Conservation (phyloP, 257 asterid genomes). For the Scutellaria galericulata region DNA sequence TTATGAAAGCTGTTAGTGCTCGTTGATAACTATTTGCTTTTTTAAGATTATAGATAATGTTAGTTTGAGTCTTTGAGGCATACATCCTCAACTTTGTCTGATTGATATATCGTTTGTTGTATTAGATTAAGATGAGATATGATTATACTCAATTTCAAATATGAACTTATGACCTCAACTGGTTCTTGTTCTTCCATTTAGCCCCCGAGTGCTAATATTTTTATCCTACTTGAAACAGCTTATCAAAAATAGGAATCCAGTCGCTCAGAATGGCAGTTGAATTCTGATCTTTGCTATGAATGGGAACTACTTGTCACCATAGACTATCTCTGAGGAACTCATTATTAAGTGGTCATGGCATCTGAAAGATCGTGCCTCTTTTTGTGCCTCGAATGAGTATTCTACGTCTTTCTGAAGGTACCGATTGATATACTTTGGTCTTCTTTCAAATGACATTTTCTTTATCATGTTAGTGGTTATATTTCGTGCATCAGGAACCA, state of each 20-base stretch:
- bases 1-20: neutral
- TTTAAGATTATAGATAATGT: neutral
- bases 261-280: conserved; percentile 54
- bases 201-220: conserved; percentile 14
- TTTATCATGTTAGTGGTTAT: neutral
- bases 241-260: conserved; percentile 64
- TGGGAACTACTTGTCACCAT: conserved; percentile 31
- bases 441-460: conserved; percentile 10
- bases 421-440: conserved; percentile 7
- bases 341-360: conserved; percentile 34
- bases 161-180: neutral
- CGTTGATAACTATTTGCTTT: neutral
- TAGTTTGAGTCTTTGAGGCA: neutral
- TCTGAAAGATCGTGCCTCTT: conserved; percentile 7
- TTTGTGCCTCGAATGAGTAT: conserved; percentile 31
- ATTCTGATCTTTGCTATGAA: conserved; percentile 35
- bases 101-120: neutral
- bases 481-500: neutral
- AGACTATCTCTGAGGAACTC: conserved; percentile 32
- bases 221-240: conserved; percentile 57
- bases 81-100: neutral
- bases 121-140: conserved; percentile 9
- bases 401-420: conserved; percentile 40
- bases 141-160: neutral
- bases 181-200: conserved; percentile 22